A percentile compares a stretch with the other conserved stretches of the same genome.
Evolutionary conservation across 371 early-diverging fungal species (phyloP).

Genomic region (Mortierella sp.): DNA sequence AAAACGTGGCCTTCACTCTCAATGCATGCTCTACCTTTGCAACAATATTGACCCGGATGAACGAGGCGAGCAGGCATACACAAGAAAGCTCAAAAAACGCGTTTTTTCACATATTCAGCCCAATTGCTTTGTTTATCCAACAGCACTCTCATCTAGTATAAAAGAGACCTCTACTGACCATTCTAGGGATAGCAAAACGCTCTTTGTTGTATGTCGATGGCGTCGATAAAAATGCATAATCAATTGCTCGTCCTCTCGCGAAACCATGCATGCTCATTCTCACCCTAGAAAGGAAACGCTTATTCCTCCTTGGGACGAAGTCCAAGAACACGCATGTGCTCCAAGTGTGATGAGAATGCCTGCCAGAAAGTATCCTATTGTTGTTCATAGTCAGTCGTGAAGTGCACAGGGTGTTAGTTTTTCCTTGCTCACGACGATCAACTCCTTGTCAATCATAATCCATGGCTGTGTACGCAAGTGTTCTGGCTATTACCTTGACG

Average conservation of each 20-base stretch:
- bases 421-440: neutral
- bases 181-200: neutral
- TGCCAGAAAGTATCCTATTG: slow-evolving; percentile 63
- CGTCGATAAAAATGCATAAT: neutral
- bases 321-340: slow-evolving; percentile 61
- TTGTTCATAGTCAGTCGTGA: neutral
- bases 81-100: neutral
- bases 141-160: neutral
- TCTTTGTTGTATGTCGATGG: neutral
- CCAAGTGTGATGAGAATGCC: slow-evolving; percentile 62
- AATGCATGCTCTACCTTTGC: neutral
- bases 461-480: neutral
- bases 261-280: neutral
- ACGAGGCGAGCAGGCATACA: neutral
- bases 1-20: neutral
- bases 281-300: neutral
- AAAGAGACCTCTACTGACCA: neutral
- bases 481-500: slow-evolving; percentile 56
- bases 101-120: neutral
- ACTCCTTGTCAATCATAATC: neutral
- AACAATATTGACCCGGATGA: neutral
- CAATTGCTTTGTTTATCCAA: neutral
- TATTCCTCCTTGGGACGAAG: slow-evolving; percentile 56
- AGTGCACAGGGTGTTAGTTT: neutral
- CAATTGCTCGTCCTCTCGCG: too few relatives aligned